phyloP scores from a whole-genome alignment of 2,329 filamentous ascomycete genomes.

The Aspergillus costaricaensis region DNA sequence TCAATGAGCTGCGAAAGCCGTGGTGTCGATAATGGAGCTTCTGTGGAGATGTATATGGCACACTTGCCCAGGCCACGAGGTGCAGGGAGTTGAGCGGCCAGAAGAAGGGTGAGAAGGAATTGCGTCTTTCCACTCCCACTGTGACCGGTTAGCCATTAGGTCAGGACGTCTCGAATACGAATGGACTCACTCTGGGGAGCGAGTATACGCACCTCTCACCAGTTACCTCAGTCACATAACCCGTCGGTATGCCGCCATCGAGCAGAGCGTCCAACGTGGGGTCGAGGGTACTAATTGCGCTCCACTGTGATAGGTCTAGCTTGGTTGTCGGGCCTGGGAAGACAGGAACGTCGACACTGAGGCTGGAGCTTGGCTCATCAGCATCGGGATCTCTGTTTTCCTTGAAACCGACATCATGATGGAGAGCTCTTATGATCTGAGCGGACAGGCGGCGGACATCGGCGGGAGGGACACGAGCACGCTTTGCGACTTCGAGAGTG shows the following conservation, averaged over 20 bases:
- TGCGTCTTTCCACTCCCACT: conserved; percentile 94
- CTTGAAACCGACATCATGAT: conserved; percentile 59
- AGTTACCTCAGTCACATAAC: conserved; percentile 83
- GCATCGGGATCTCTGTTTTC: conserved; percentile 12
- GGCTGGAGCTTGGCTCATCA: conserved; percentile 25
- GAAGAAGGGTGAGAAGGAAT: conserved; percentile 79
- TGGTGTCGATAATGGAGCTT: conserved; percentile 77
- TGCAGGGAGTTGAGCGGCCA: conserved; percentile 77
- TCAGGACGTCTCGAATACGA: neutral
- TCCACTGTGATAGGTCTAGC: conserved; percentile 47
- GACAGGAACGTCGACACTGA: conserved; percentile 22
- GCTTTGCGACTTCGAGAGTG: conserved; percentile 77
- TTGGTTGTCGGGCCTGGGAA: conserved; percentile 29
- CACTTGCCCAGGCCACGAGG: conserved; percentile 70
- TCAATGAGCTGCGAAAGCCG: conserved; percentile 78
- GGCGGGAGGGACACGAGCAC: conserved; percentile 76
- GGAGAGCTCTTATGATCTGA: conserved; percentile 67
- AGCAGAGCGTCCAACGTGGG: conserved; percentile 68
- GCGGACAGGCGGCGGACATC: conserved; percentile 75
- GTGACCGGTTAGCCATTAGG: conserved; percentile 8
- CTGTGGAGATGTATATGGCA: conserved; percentile 93
- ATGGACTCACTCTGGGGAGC: neutral
- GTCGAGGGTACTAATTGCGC: conserved; percentile 78
- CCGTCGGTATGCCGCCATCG: conserved; percentile 76
- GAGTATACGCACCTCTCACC: conserved; percentile 70